phyloP scores from a whole-genome alignment of 2,329 filamentous ascomycete species.

The Capronia americana region DNA sequence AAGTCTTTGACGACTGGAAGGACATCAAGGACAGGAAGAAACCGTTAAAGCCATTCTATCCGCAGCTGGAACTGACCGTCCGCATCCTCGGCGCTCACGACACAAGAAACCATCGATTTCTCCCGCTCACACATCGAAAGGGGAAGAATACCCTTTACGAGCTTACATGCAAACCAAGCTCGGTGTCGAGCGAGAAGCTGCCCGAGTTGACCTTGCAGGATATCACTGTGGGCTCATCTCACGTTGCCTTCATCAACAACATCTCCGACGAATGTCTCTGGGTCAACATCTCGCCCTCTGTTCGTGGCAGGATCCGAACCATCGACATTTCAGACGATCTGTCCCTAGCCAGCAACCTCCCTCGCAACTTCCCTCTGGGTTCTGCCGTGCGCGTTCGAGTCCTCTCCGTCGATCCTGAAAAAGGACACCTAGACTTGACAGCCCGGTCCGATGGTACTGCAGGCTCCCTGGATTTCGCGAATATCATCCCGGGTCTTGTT shows the following conservation, averaged over 20 bases:
- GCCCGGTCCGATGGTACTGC: constrained; percentile 67
- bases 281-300: constrained; percentile 87
- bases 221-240: constrained; percentile 72
- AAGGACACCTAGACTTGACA: constrained; percentile 82
- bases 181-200: constrained; percentile 59
- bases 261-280: constrained; percentile 78
- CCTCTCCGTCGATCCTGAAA: constrained; percentile 72
- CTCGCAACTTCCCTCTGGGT: constrained; percentile 85
- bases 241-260: constrained; percentile 91
- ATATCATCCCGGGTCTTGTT: constrained; percentile 78
- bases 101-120: constrained; percentile 85
- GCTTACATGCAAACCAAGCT: constrained; percentile 77
- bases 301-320: constrained; percentile 81
- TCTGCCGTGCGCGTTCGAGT: constrained; percentile 84
- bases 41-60: constrained; percentile 76
- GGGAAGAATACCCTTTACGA: constrained; percentile 82
- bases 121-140: constrained; percentile 86
- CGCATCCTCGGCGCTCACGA: constrained; percentile 87
- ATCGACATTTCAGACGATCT: constrained; percentile 89
- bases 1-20: constrained; percentile 87
- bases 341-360: constrained; percentile 75
- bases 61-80: constrained; percentile 73
- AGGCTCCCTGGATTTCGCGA: constrained; percentile 70
- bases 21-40: constrained; percentile 82
- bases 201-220: constrained; percentile 73